Conservation (phyloP, 2,329 filamentous ascomycete genomes). For the Penicillium sp. region DNA sequence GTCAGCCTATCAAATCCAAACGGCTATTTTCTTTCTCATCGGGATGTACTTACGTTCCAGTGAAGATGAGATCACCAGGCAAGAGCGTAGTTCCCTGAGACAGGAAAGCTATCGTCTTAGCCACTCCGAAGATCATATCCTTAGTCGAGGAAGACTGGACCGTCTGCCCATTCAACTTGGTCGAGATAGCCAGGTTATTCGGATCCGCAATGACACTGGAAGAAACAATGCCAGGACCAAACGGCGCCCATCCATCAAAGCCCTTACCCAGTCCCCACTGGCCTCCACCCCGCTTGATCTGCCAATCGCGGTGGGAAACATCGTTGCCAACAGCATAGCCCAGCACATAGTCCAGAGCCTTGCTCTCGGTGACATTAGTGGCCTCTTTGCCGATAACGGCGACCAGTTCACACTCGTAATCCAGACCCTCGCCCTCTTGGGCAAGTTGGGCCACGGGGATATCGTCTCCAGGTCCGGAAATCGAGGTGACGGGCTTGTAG, state of each 20-base stretch:
- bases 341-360: conserved; percentile 62
- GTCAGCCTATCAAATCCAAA: conserved; percentile 39
- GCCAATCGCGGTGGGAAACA: conserved; percentile 71
- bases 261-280: conserved; percentile 67
- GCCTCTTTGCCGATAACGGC: conserved; percentile 62
- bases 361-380: conserved; percentile 54
- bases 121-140: conserved; percentile 44
- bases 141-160: conserved; percentile 44
- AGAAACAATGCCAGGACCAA: conserved; percentile 62
- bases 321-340: conserved; percentile 71
- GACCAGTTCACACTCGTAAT: conserved; percentile 75
- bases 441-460: conserved; percentile 59
- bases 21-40: not conserved
- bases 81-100: conserved; percentile 38
- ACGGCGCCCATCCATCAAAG: conserved; percentile 67
- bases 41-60: conserved; percentile 36
- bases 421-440: conserved; percentile 57
- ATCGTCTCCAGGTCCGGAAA: conserved; percentile 56
- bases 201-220: conserved; percentile 40
- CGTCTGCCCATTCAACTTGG: conserved; percentile 42
- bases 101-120: conserved; percentile 40
- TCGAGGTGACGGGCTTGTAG: conserved; percentile 60
- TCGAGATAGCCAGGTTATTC: conserved; percentile 37
- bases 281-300: conserved; percentile 57
- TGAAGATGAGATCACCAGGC: conserved; percentile 38